Base-by-base conservation (phyloP, 805 yeast species). In the Lachancea thermotolerans region DNA sequence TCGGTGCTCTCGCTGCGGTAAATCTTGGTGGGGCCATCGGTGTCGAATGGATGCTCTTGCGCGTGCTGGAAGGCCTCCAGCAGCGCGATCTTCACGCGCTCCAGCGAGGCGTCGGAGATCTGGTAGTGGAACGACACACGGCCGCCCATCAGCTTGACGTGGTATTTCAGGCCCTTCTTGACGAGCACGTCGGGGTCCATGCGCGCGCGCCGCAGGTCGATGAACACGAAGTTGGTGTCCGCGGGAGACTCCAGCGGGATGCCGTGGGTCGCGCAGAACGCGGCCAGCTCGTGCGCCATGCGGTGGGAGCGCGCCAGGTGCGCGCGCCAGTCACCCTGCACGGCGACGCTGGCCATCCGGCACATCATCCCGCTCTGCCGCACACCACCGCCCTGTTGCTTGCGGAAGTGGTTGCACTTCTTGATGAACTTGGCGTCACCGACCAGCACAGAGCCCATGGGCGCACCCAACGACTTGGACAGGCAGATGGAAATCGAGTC, bases 301-400 rank as follows among this genome's bases (percentile, higher is more conserved):
- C 59, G 60, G 58, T 81, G 85, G 18, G 82, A 71, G 34, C 62
- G 56, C 35, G 56, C 49, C 45, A 81, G 59, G 44, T 66, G 70
- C 45, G 78, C 74, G 29, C 78, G 69, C 69, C 85, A 80, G 58
- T 84, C 85, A 51, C 82, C 81, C 44, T 85, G 81, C 44, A 90
- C 71, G 21, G 95, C 95, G 42, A 74, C 71, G n/a, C 72, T 62
- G 2, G 95, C 96, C 85, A 90, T 89, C 44, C 78, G 72, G 5
- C 91, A 71, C 56, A 90, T 72, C 66, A 86, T 67, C 46, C 97
- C 97, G 33, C 84, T 73, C 68, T 90, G 97, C 62, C 97, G 75
- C 41, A 90, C 79, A 52, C 96, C 96, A 55, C 96, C 96, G 60
- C 97, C 97, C 52, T 79, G 78, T 68, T 90, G 96, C 59, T 90